These are phyloP conservation scores for Penicillium angulare DNA, from an alignment of 495 filamentous ascomycete species.

Conservation along the genomic window DNA sequence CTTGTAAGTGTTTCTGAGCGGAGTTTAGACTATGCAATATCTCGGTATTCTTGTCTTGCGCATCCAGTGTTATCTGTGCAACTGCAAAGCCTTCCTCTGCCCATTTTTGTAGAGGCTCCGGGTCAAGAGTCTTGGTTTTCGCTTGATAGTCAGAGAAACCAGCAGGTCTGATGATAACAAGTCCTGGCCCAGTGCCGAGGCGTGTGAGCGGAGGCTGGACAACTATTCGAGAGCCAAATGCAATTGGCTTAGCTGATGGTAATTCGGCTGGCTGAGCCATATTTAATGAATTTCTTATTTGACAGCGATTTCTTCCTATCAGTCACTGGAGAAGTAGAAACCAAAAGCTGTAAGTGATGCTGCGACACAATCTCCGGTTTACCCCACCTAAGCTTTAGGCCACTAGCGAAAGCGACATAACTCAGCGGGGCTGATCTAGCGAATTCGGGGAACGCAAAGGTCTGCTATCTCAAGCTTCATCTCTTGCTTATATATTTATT, in stretches of 20 bases:
- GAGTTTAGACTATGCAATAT: neutral
- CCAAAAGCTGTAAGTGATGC: too few species aligned
- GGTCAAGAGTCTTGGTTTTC: slow-evolving; percentile 27
- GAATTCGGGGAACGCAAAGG: too few species aligned
- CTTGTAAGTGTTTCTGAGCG: neutral
- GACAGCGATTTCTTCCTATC: neutral
- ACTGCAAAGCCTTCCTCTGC: slow-evolving; percentile 41
- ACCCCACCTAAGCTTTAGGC: neutral
- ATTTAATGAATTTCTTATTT: neutral
- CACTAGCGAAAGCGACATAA: neutral
- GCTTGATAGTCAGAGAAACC: slow-evolving; percentile 18
- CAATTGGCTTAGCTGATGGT: slow-evolving; percentile 8
- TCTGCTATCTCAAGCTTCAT: too few species aligned
- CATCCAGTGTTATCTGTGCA: slow-evolving; percentile 24
- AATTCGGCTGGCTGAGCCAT: neutral
- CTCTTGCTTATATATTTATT: too few species aligned
- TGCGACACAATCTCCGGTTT: neutral
- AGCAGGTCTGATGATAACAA: slow-evolving; percentile 43
- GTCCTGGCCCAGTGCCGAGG: slow-evolving; percentile 52
- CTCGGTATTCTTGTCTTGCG: neutral
- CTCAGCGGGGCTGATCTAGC: too few species aligned
- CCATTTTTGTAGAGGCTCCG: slow-evolving; percentile 37
- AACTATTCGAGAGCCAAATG: slow-evolving; percentile 6
- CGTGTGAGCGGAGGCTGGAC: slow-evolving; percentile 57
- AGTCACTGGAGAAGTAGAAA: too few species aligned